Evolutionary conservation across 2,329 filamentous ascomycete genomes (phyloP), one percentile per base, ranked within the genome.

Genomic region (Ophiosphaerella korrae): DNA sequence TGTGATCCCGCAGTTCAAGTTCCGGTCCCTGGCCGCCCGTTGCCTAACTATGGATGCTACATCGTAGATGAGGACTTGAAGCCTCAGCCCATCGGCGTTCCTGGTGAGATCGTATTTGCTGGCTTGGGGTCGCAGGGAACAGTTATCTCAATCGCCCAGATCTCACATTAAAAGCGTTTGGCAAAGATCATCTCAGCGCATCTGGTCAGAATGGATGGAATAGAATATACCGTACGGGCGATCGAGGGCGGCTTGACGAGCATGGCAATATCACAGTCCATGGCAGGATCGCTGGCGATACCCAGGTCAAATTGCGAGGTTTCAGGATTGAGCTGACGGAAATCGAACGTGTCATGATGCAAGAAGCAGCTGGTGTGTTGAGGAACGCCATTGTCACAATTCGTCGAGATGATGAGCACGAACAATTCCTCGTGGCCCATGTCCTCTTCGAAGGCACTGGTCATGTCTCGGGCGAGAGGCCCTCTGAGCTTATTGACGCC

Each of bases 71-170:
- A 71, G 3, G 36, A 76, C 1, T 55, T 68, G 34, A 54, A 71
- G 24, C 66, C 73, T 1, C 67, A 77, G 6, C 74, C 78, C 0
- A 49, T 68, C 9, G 78, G 79, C 1, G 53, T 73, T 2, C 60
- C 71, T 0, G 79, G 79, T 7, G 77, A 44, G 31, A 64, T 81
- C 4, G 64, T 52, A 24, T 65, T 81, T 29, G 74, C 63, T 14
- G 76, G 77, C 4, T 29, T 29, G 26, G 26, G 26, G 26, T 29
- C 11, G 52, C 31, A 9, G 48, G 29, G 7, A 45, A 32, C n/a
- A n/a, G 14, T 40, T 79, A 79, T 47, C 44, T 75, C 2, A 58
- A 66, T 43, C 50, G 57, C 2, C n/a, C 16, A 5, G 48, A 52
- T 7, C 39, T 55, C 0, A 64, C 66, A 6, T 38, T 57, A 8